Base-by-base conservation (phyloP, 352 stramenopile genomes). In the Plasmopara viticola region DNA sequence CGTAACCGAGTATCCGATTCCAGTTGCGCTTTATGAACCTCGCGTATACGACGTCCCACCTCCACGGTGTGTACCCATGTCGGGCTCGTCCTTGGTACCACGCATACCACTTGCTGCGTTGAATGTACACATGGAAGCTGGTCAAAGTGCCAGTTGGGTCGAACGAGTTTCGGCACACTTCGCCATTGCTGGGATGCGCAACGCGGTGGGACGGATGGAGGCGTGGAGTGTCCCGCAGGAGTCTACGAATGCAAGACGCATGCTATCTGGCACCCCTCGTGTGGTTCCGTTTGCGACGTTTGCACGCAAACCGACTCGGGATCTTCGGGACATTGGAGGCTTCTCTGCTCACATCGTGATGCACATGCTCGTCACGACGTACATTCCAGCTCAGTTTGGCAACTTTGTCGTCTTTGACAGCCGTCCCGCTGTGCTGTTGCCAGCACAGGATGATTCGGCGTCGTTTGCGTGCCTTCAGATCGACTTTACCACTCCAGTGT, bases 281-380 rank as follows among this genome's bases (percentile, higher is more conserved):
- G 89, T 87, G 0, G 76, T 97, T 15, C 74, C 96, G 29, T 97
- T 96, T 55, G 90, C 88, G 4, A 96, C 84, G 5, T 96, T 98
- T 58, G 67, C 68, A 2, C 72, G 85, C 2, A 97, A 96, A 48
- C 58, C 82, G 9, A 87, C 81, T 0, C 70, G 62, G 8, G 81
- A 81, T 6, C 95, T 94, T 57, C 28, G 95, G 43, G 90, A 82
- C 0, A 63, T 96, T 2, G 90, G 89, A 17, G 88, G 92, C 0
- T 66, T 97, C 28, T 74, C 72, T 1, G 79, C 83, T 2, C 75
- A 96, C 58, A 58, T 97, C 25, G 65, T 94, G 9, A 91, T 97
- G 34, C 91, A 90, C 58, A 82, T 96, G 79, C 78, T 95, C 29
- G 87, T 97, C 9, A 96, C 82, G 6, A 97, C 90, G 28, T 93